Base-by-base conservation (phyloP, 805 yeast species). In the Candida jianshihensis region DNA sequence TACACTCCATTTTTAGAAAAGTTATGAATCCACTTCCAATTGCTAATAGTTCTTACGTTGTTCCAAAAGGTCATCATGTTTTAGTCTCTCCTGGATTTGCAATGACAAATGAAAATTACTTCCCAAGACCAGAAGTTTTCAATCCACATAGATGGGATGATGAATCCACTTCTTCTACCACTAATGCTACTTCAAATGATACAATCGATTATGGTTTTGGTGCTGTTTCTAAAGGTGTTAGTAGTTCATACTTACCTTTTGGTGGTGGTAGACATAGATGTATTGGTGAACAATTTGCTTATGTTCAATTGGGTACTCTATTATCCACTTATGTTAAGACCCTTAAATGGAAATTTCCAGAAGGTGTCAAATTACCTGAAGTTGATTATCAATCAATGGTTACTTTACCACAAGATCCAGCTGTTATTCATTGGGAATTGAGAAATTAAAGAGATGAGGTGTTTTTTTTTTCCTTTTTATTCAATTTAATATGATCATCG, bases 211-310 rank as follows among this genome's bases (percentile, higher is more conserved):
- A 89, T 59, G 97, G 97, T n/a, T 90, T 90, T 52, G 97, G 97
- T 58, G 84, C 86, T 41, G 85, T 92, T 45, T 79, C 95, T 31
- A 92, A 92, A 66, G 98, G 97, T 65, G 97, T 90, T 36, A 69
- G 85, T 21, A 86, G 96, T 30, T 96, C 97, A 40, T 92, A 87
- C 65, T 75, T 92, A 59, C 98, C 98, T 38, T 92, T 92, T 55
- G 98, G 98, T 51, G 98, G 97, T 62, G 98, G 98, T 49, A 84
- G 98, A 73, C 98, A 92, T 63, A 83, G 98, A 68, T 92, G 98
- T 67, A 90, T 92, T 55, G 98, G 98, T 59, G 98, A 92, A 65
- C 97, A 90, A 60, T 92, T 92, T 66, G 98, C 98, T 19, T 86
- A 80, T 61, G 78, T 81, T 48, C 98, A 92, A 70, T 73, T 92